A percentile compares a stretch with the other conserved stretches of the same genome.
Evolutionary conservation across 352 stramenopile genomes (phyloP).

Genomic region (Pythium phragmitis): DNA sequence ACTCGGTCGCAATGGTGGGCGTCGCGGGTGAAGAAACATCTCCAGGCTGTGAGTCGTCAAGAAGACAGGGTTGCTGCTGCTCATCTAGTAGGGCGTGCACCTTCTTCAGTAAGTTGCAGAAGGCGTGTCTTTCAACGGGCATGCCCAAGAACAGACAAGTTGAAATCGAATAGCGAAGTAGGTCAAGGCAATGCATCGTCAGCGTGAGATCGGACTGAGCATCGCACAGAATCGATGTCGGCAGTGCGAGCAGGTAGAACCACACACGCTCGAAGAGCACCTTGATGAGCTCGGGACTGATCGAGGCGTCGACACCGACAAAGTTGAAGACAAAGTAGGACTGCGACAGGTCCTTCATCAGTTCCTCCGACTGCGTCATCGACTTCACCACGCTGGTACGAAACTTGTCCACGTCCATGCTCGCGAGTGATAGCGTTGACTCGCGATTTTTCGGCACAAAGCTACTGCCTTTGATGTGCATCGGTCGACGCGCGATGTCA

Average conservation of each 20-base stretch:
- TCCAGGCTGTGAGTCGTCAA: slow-evolving; percentile 25
- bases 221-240: slow-evolving; percentile 82
- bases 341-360: slow-evolving; percentile 82
- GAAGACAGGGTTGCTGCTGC: slow-evolving; percentile 15
- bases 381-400: slow-evolving; percentile 61
- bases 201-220: slow-evolving; percentile 75
- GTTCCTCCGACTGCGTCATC: slow-evolving; percentile 77
- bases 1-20: slow-evolving; percentile 27
- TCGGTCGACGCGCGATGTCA: slow-evolving; percentile 91
- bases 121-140: slow-evolving; percentile 70
- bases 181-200: slow-evolving; percentile 78
- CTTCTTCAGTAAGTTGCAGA: slow-evolving; percentile 74
- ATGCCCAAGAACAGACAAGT: slow-evolving; percentile 84
- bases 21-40: background rate
- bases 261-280: slow-evolving; percentile 93
- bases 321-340: slow-evolving; percentile 89
- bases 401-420: slow-evolving; percentile 82
- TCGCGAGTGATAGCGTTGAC: slow-evolving; percentile 38
- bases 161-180: slow-evolving; percentile 79
- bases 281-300: slow-evolving; percentile 91
- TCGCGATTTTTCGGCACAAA: slow-evolving; percentile 54
- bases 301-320: slow-evolving; percentile 87
- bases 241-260: slow-evolving; percentile 92
- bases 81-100: slow-evolving; percentile 63
- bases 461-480: slow-evolving; percentile 86